Conservation (phyloP, 73 alveolate species). For the Diophrys sp. region DNA sequence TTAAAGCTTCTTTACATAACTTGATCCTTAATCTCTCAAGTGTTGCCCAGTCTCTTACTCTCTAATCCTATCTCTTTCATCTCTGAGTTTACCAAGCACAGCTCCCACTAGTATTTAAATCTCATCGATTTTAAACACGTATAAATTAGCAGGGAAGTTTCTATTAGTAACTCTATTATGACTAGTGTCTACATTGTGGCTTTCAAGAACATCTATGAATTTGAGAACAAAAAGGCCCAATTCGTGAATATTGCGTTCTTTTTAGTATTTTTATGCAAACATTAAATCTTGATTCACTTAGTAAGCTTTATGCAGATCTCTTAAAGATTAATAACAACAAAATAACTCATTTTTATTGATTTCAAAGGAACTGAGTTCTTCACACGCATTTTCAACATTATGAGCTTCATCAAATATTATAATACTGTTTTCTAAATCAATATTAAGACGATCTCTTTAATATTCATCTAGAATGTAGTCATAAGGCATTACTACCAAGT, state of each 20-base stretch:
- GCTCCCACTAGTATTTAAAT: conserved; percentile 18
- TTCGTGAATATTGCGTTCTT: conserved; percentile 9
- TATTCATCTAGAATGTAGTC: conserved; percentile 41
- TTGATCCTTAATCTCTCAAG: conserved; percentile 3
- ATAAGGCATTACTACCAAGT: conserved; percentile 48
- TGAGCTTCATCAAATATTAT: conserved; percentile 95
- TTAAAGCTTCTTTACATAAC: conserved; percentile 5
- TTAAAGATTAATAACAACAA: conserved; percentile 12
- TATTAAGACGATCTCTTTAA: conserved; percentile 43
- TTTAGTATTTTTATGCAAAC: neutral
- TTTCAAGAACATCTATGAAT: conserved; percentile 43
- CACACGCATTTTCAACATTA: conserved; percentile 69
- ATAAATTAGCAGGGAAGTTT: conserved; percentile 24
- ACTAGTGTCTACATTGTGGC: conserved; percentile 27
- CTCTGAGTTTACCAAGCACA: conserved; percentile 38
- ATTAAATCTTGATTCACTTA: conserved; percentile 16
- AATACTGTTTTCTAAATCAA: conserved; percentile 56
- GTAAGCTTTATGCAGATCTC: conserved; percentile 19
- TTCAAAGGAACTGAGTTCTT: conserved; percentile 48
- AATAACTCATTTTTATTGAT: conserved; percentile 36
- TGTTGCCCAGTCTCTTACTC: neutral
- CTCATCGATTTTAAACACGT: conserved; percentile 40
- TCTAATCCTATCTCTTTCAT: conserved; percentile 27
- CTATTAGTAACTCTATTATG: neutral
- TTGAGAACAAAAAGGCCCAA: conserved; percentile 26